Evolutionary conservation across 495 filamentous ascomycete species (phyloP).

Genomic region (Chaetomium cochliodes): DNA sequence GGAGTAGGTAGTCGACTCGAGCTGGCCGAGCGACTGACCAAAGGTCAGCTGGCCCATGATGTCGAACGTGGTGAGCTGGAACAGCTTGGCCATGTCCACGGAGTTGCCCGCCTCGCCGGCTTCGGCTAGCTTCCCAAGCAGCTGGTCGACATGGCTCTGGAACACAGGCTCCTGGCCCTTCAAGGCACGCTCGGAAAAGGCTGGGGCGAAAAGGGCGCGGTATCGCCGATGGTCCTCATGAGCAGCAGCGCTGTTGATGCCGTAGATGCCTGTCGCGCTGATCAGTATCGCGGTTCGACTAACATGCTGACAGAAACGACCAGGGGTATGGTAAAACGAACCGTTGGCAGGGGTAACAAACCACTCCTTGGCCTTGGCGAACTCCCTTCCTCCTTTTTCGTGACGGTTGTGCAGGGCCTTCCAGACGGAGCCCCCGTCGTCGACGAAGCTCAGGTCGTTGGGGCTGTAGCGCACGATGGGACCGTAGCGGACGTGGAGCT

Average conservation of each 20-base stretch:
- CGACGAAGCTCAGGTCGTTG: slow-evolving; percentile 52
- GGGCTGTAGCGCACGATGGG: slow-evolving; percentile 55
- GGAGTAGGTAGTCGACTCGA: slow-evolving; percentile 37
- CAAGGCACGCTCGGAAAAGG: slow-evolving; percentile 49
- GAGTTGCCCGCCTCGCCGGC: slow-evolving; percentile 9
- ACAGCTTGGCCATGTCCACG: slow-evolving; percentile 46
- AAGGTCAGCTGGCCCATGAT: slow-evolving; percentile 57
- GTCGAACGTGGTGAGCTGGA: slow-evolving; percentile 58
- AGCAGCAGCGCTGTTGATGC: slow-evolving; percentile 17
- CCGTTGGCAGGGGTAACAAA: slow-evolving; percentile 1
- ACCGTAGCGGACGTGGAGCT: slow-evolving; percentile 52
- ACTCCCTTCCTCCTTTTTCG: neutral
- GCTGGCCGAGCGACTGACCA: slow-evolving; percentile 53
- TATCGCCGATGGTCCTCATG: slow-evolving; percentile 40
- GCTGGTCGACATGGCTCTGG: slow-evolving; percentile 35
- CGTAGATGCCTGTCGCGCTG: neutral
- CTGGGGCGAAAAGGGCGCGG: slow-evolving; percentile 46
- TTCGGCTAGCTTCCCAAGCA: slow-evolving; percentile 27
- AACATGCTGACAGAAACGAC: neutral
- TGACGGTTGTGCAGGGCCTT: neutral
- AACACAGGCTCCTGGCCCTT: slow-evolving; percentile 43
- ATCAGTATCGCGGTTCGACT: neutral
- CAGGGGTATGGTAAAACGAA: neutral
- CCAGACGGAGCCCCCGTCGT: neutral
- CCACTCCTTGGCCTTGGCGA: slow-evolving; percentile 5